Evolutionary conservation across 2,329 filamentous ascomycete species (phyloP).

Genomic region (Aspergillus sp.): DNA sequence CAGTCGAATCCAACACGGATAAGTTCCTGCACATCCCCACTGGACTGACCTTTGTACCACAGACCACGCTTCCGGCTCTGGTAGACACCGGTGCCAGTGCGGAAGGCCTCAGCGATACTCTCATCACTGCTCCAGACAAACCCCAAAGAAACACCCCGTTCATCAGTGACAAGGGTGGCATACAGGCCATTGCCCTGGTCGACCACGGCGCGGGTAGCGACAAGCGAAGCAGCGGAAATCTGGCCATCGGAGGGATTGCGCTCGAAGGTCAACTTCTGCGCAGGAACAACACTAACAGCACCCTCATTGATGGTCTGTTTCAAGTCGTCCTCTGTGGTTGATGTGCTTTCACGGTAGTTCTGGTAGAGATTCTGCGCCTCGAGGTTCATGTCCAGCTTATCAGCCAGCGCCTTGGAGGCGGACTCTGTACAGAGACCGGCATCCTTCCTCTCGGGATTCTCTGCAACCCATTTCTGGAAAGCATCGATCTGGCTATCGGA

Average conservation of each 20-base stretch:
- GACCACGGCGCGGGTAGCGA: constrained; percentile 68
- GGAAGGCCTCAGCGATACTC: constrained; percentile 79
- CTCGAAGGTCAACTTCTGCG: constrained; percentile 62
- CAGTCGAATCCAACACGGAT: constrained; percentile 82
- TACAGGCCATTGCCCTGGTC: constrained; percentile 79
- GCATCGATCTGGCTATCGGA: constrained; percentile 31
- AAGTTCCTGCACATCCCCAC: constrained; percentile 87
- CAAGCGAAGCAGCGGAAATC: constrained; percentile 62
- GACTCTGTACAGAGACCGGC: constrained; percentile 29
- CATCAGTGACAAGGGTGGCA: constrained; percentile 85
- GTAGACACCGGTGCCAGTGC: constrained; percentile 79
- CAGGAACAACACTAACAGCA: constrained; percentile 68
- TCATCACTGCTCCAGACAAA: constrained; percentile 91
- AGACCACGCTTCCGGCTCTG: constrained; percentile 91
- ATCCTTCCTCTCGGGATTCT: constrained; percentile 30
- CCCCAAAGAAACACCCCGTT: constrained; percentile 74
- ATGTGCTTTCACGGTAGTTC: constrained; percentile 23
- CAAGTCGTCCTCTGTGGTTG: constrained; percentile 42
- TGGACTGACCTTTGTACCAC: constrained; percentile 95
- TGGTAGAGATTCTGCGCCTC: constrained; percentile 38
- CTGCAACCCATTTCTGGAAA: constrained; percentile 35
- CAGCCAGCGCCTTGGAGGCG: constrained; percentile 30
- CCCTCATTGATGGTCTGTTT: constrained; percentile 41
- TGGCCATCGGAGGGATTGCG: constrained; percentile 51
- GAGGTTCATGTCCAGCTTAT: constrained; percentile 31